Conservation (phyloP, 768 basidiomycete genomes). For the Sporobolomyces roseus region DNA sequence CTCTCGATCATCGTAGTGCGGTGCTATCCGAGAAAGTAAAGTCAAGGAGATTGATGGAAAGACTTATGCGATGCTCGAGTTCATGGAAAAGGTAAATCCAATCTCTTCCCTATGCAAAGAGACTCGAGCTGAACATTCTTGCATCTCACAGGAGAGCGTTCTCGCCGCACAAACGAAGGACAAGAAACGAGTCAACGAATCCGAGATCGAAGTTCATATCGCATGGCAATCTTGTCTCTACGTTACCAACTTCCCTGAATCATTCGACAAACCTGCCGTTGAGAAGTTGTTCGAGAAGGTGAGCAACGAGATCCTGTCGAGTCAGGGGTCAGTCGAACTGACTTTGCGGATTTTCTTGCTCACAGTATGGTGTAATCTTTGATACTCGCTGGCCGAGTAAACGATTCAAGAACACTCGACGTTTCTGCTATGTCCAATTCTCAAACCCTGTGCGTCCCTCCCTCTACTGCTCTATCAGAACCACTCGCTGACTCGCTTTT, state of each 20-base stretch:
- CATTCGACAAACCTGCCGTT: constrained; percentile 69
- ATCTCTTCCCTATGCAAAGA: not conserved
- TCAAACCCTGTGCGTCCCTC: constrained; percentile 65
- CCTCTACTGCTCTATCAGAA: not conserved
- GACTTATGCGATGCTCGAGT: constrained; percentile 83
- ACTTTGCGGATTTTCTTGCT: not conserved
- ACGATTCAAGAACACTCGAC: constrained; percentile 82
- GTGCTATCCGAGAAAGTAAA: constrained; percentile 76
- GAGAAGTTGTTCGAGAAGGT: constrained; percentile 76
- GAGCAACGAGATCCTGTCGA: constrained; percentile 34
- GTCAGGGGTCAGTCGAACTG: not conserved
- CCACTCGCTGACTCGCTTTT: not conserved
- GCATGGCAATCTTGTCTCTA: constrained; percentile 94
- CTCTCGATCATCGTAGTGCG: constrained; percentile 60
- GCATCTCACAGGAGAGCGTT: constrained; percentile 62
- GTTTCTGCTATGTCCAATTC: constrained; percentile 94
- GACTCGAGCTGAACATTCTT: not conserved
- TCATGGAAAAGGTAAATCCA: constrained; percentile 60
- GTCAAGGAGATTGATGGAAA: constrained; percentile 61
- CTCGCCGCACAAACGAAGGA: constrained; percentile 88
- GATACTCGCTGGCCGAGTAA: constrained; percentile 98
- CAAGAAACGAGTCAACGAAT: constrained; percentile 73
- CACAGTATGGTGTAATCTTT: constrained; percentile 80
- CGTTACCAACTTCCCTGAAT: constrained; percentile 90
- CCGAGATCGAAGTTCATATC: constrained; percentile 77